Percentiles rank a stretch among this genome's conserved stretches.
phyloP scores from a whole-genome alignment of 352 stramenopile genomes.

The Phytophthora lateralis region DNA sequence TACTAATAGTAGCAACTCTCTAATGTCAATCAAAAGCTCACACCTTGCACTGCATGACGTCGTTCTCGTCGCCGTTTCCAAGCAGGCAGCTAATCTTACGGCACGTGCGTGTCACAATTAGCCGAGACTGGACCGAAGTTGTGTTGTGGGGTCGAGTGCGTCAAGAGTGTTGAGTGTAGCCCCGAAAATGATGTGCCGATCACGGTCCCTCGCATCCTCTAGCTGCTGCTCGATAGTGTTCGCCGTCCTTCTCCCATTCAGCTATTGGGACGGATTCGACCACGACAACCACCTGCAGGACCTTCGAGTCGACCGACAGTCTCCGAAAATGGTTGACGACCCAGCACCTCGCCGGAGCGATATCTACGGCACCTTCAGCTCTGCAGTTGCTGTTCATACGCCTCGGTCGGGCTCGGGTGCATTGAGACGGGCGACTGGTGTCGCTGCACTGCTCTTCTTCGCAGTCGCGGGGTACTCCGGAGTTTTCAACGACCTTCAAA shows the following conservation, averaged over 20 bases:
- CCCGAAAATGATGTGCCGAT: slow-evolving; percentile 9
- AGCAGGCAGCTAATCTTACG: slow-evolving; percentile 12
- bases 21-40: neutral
- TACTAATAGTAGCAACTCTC: neutral
- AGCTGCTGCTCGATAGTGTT: slow-evolving; percentile 5
- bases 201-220: slow-evolving; percentile 13
- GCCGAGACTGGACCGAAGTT: slow-evolving; percentile 12
- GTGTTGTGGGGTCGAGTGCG: slow-evolving; percentile 22
- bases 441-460: slow-evolving; percentile 19
- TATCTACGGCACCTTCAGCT: slow-evolving; percentile 14
- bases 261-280: slow-evolving; percentile 15
- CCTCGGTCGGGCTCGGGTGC: neutral
- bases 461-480: slow-evolving; percentile 16
- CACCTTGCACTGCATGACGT: neutral
- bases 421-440: slow-evolving; percentile 7
- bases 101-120: slow-evolving; percentile 2
- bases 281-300: slow-evolving; percentile 5
- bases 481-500: neutral
- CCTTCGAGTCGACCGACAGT: slow-evolving; percentile 1
- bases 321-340: slow-evolving; percentile 13
- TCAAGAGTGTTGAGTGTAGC: slow-evolving; percentile 10
- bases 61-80: neutral
- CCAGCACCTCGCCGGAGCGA: neutral
- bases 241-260: slow-evolving; percentile 13
- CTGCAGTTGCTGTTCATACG: neutral